Percentiles rank a stretch among this genome's conserved stretches.
Evolutionary conservation across 345 rosid genomes (phyloP).

Genomic region (Syzygium jambos): DNA sequence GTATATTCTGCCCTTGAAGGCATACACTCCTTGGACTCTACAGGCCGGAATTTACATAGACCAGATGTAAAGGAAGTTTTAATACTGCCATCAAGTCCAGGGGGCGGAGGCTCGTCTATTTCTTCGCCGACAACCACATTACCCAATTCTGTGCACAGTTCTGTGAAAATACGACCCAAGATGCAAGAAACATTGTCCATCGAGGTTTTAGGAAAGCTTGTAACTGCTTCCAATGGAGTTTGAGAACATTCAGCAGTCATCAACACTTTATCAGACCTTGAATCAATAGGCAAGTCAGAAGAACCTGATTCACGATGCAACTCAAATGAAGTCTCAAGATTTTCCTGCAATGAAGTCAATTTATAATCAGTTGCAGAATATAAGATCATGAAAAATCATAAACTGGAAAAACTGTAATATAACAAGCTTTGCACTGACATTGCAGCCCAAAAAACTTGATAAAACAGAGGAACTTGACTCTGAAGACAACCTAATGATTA

Average conservation of each 20-base stretch:
- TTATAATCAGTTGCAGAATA: neutral
- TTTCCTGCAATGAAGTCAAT: slow-evolving; percentile 29
- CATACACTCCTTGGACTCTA: slow-evolving; percentile 21
- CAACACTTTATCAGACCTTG: slow-evolving; percentile 3
- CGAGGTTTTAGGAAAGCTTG: slow-evolving; percentile 9
- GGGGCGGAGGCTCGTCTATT: slow-evolving; percentile 54
- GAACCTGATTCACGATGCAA: slow-evolving; percentile 3
- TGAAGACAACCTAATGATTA: neutral
- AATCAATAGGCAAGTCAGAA: slow-evolving; percentile 11
- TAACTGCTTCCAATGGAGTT: slow-evolving; percentile 15
- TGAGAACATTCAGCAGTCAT: slow-evolving; percentile 14
- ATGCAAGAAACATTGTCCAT: slow-evolving; percentile 20
- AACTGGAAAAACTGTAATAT: neutral
- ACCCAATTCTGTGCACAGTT: slow-evolving; percentile 14
- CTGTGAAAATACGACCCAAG: slow-evolving; percentile 35
- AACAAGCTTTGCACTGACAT: neutral
- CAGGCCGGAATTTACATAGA: slow-evolving; percentile 28
- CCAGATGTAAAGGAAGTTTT: slow-evolving; percentile 20
- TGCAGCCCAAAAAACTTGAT: neutral
- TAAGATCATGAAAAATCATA: neutral
- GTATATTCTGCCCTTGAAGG: slow-evolving; percentile 47
- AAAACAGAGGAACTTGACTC: neutral
- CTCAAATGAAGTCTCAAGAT: slow-evolving; percentile 13
- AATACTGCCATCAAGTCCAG: slow-evolving; percentile 46
- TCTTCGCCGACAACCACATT: slow-evolving; percentile 25